Evolutionary conservation across 1,139 yeast genomes (phyloP).

Genomic region (Petasospora fabianii): DNA sequence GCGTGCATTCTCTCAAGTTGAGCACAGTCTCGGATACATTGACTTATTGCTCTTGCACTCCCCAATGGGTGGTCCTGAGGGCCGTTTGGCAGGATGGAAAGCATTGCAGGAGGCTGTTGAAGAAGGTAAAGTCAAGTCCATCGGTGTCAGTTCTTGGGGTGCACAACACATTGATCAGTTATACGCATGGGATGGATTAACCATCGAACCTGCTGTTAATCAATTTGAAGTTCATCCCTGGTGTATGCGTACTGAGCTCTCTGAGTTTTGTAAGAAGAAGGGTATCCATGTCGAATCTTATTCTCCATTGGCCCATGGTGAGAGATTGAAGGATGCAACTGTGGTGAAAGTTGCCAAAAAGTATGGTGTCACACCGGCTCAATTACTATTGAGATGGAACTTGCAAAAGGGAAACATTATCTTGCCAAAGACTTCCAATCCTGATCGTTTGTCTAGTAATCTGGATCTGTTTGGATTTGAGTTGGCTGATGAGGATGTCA

Average conservation of each 20-base stretch:
- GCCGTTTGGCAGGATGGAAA: conserved; percentile 40
- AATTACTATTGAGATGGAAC: conserved; percentile 29
- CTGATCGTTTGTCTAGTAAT: background rate
- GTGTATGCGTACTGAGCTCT: conserved; percentile 60
- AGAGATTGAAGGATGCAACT: conserved; percentile 27
- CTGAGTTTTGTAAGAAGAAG: conserved; percentile 40
- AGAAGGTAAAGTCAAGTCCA: conserved; percentile 33
- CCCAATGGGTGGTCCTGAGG: conserved; percentile 41
- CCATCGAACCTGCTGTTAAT: conserved; percentile 45
- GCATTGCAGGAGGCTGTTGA: conserved; percentile 34
- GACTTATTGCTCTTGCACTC: conserved; percentile 51
- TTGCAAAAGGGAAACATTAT: background rate
- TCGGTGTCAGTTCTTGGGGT: conserved; percentile 54
- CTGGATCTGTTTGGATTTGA: background rate
- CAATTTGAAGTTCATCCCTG: conserved; percentile 59
- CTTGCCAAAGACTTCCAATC: background rate
- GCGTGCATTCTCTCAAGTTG: conserved; percentile 47
- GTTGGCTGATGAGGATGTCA: background rate
- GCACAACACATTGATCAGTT: conserved; percentile 39
- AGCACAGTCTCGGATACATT: conserved; percentile 39
- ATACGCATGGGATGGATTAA: conserved; percentile 39
- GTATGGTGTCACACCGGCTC: conserved; percentile 34
- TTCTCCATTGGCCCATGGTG: conserved; percentile 53
- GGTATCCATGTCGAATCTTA: conserved; percentile 49
- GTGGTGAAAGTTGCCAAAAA: conserved; percentile 30